phyloP scores from a whole-genome alignment of 805 yeast genomes.

The Candida pini region DNA sequence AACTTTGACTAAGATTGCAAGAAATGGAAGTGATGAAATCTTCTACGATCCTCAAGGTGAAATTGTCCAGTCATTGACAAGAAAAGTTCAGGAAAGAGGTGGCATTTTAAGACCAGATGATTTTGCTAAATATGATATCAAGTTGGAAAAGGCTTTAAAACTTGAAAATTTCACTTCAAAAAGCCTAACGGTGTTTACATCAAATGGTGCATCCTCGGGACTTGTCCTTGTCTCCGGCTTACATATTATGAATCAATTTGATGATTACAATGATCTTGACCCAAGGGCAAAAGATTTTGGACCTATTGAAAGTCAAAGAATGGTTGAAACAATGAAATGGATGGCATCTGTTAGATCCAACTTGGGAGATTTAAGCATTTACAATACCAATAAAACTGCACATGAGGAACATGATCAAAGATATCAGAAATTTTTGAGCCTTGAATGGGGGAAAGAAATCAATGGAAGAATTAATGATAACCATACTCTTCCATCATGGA shows the following conservation, averaged over 20 bases:
- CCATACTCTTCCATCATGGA: conserved; percentile 58
- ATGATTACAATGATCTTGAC: conserved; percentile 24
- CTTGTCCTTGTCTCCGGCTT: conserved; percentile 75
- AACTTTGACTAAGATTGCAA: conserved; percentile 63
- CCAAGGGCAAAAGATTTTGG: conserved; percentile 34
- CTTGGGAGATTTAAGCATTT: conserved; percentile 58
- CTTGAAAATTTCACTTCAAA: conserved; percentile 29
- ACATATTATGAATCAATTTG: conserved; percentile 48
- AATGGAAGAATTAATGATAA: conserved; percentile 45
- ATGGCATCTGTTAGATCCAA: conserved; percentile 81
- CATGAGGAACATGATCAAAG: conserved; percentile 28
- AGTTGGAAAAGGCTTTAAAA: conserved; percentile 38
- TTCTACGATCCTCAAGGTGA: conserved; percentile 83
- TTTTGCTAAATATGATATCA: conserved; percentile 54
- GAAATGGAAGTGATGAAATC: conserved; percentile 68
- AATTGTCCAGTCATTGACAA: conserved; percentile 57
- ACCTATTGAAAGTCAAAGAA: conserved; percentile 51
- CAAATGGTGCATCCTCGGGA: conserved; percentile 79
- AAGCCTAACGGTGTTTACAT: conserved; percentile 38
- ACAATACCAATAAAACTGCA: conserved; percentile 20
- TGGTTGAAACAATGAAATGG: conserved; percentile 92
- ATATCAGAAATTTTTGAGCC: conserved; percentile 39
- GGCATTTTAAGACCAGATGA: conserved; percentile 69
- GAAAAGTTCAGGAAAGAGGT: conserved; percentile 44
- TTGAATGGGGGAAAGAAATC: conserved; percentile 55